phyloP scores from a whole-genome alignment of 306 rosid species.

The Argentina anserina region DNA sequence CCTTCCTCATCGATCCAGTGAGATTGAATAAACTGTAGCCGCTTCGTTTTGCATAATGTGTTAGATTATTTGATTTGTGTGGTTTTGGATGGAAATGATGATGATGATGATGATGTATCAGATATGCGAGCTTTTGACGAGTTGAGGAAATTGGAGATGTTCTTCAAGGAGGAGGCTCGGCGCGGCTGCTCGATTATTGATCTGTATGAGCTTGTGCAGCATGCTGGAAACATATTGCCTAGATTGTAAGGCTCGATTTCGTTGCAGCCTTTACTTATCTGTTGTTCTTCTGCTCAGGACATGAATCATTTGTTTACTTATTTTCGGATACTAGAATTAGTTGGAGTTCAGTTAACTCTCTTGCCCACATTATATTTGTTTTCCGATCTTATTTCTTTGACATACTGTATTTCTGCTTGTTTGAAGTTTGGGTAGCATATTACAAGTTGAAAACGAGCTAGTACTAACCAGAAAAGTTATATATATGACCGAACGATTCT shows the following conservation, averaged over 20 bases:
- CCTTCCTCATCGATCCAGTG: constrained; percentile 33
- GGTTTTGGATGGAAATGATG: constrained; percentile 4
- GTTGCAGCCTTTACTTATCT: not conserved
- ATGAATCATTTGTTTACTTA: not conserved
- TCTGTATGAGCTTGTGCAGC: constrained; percentile 97
- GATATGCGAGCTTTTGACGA: constrained; percentile 99
- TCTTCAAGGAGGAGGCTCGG: constrained; percentile 95
- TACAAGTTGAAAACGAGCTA: not conserved
- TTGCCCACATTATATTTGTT: not conserved
- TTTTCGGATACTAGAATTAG: not conserved
- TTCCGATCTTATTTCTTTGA: not conserved
- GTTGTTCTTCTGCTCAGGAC: constrained; percentile 3
- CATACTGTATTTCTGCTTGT: not conserved
- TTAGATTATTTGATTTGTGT: constrained; percentile 9
- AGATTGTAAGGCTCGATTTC: constrained; percentile 58
- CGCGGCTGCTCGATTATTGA: constrained; percentile 96
- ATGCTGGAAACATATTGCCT: constrained; percentile 94
- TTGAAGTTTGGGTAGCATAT: not conserved
- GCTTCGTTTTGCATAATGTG: not conserved
- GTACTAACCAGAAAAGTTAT: too few relatives aligned
- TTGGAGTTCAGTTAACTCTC: not conserved
- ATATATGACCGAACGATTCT: too few relatives aligned
- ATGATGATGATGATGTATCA: constrained; percentile 23
- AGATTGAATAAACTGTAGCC: constrained; percentile 20
- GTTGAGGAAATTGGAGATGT: constrained; percentile 87